Evolutionary conservation across 345 rosid genomes (phyloP).

Genomic region (Schrenkiella parvula): DNA sequence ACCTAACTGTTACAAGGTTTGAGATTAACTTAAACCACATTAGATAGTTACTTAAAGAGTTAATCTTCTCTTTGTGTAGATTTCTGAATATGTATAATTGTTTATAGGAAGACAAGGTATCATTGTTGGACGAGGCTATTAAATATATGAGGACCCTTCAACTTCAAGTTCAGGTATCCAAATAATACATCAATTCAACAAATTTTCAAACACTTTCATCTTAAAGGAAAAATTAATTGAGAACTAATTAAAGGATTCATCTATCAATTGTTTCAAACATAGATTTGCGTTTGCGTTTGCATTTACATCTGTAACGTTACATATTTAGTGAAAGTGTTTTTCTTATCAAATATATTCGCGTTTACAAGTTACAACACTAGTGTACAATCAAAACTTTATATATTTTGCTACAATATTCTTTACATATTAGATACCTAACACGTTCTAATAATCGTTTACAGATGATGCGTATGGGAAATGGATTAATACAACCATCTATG

Average conservation of each 20-base stretch:
- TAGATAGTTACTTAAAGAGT: neutral
- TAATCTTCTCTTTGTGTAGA: neutral
- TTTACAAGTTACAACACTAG: too few relatives aligned
- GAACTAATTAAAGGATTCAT: too few relatives aligned
- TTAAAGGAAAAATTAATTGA: too few relatives aligned
- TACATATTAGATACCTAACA: neutral
- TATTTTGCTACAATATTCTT: neutral
- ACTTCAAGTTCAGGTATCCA: slow-evolving; percentile 67
- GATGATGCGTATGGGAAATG: slow-evolving; percentile 58
- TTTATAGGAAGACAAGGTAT: slow-evolving; percentile 53
- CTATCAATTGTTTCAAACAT: neutral
- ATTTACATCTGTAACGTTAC: neutral
- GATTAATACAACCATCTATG: slow-evolving; percentile 32
- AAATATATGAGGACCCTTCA: slow-evolving; percentile 64
- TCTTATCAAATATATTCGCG: too few relatives aligned
- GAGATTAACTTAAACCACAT: neutral
- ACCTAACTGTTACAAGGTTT: slow-evolving; percentile 67
- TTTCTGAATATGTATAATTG: slow-evolving; percentile 1
- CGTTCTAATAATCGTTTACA: slow-evolving; percentile 17
- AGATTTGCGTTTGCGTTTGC: neutral
- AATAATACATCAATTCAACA: neutral
- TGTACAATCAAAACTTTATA: neutral
- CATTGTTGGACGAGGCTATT: slow-evolving; percentile 69
- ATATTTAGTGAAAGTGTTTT: neutral
- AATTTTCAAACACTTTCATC: neutral